Conservation (phyloP, 129 eudicot species). For the Escallonia herrerae region DNA sequence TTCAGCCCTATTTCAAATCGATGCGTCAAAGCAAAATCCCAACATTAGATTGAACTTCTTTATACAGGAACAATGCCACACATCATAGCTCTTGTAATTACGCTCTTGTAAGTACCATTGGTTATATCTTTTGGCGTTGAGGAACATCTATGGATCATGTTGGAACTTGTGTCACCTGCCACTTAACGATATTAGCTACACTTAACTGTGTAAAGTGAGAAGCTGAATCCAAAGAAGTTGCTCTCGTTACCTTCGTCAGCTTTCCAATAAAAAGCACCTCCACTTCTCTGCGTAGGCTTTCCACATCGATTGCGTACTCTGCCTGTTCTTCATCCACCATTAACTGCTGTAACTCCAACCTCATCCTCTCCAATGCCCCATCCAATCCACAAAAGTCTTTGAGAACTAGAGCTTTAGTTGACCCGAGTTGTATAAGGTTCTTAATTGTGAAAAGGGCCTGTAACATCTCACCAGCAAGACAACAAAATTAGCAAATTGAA, state of each 20-base stretch:
- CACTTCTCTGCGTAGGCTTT: slow-evolving; percentile 76
- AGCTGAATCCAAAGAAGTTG: background rate
- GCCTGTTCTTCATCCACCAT: slow-evolving; percentile 31
- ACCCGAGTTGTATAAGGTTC: slow-evolving; percentile 50
- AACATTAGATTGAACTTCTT: too few relatives aligned
- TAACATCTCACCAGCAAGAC: background rate
- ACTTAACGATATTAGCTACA: background rate
- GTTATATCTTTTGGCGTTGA: too few relatives aligned
- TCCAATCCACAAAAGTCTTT: slow-evolving; percentile 64
- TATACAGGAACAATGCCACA: too few relatives aligned
- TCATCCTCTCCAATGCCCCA: slow-evolving; percentile 55
- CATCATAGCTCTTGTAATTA: too few relatives aligned
- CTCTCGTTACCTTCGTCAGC: slow-evolving; percentile 33
- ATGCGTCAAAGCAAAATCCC: too few relatives aligned
- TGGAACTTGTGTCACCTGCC: slow-evolving; percentile 48
- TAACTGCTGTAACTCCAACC: slow-evolving; percentile 41
- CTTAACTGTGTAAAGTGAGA: background rate
- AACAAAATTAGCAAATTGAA: slow-evolving; percentile 7
- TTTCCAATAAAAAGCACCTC: slow-evolving; percentile 42
- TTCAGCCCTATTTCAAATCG: too few relatives aligned
- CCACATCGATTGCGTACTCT: slow-evolving; percentile 69
- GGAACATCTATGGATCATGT: slow-evolving; percentile 21
- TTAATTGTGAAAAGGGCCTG: slow-evolving; percentile 73
- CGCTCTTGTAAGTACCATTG: too few relatives aligned
- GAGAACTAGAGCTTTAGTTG: slow-evolving; percentile 40